Evolutionary conservation across 148 eudicot genomes (phyloP).

Genomic region (Gaultheria prostrata): DNA sequence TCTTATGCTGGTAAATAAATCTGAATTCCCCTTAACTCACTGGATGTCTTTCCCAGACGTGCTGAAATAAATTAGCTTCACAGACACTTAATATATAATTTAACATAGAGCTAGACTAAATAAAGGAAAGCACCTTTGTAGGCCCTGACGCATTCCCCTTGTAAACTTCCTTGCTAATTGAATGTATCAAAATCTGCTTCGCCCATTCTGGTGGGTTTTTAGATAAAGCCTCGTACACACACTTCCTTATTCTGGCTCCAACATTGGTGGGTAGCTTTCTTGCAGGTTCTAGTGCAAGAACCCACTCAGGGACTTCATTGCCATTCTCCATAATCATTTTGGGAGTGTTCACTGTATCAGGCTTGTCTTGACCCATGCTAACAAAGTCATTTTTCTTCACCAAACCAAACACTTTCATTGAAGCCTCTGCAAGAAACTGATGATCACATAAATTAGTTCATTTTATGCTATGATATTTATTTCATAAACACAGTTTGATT

Average conservation of each 20-base stretch:
- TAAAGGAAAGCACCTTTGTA: constrained; percentile 45
- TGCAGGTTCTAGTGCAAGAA: constrained; percentile 47
- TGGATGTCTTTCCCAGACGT: not conserved
- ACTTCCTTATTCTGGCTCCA: constrained; percentile 56
- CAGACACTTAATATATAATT: not conserved
- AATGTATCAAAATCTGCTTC: constrained; percentile 39
- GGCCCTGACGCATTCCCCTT: constrained; percentile 74
- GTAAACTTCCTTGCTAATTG: constrained; percentile 61
- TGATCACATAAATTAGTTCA: constrained; percentile 21
- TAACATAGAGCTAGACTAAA: not conserved
- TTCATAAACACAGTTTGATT: not conserved
- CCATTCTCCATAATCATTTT: constrained; percentile 18
- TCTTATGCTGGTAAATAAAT: not conserved
- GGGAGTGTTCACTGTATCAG: constrained; percentile 30
- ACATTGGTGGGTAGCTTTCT: constrained; percentile 56
- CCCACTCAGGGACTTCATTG: constrained; percentile 47
- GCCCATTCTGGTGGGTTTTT: constrained; percentile 63
- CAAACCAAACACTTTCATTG: constrained; percentile 39
- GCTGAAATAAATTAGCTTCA: not conserved
- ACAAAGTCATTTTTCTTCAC: constrained; percentile 26
- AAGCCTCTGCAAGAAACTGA: constrained; percentile 64
- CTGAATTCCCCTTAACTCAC: not conserved
- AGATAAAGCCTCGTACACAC: constrained; percentile 40
- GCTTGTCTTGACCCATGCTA: constrained; percentile 23
- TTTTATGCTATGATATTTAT: not conserved